These are phyloP conservation scores for Xanthoconium purpureum DNA, from an alignment of 768 basidiomycete genomes.

Conservation along the genomic window DNA sequence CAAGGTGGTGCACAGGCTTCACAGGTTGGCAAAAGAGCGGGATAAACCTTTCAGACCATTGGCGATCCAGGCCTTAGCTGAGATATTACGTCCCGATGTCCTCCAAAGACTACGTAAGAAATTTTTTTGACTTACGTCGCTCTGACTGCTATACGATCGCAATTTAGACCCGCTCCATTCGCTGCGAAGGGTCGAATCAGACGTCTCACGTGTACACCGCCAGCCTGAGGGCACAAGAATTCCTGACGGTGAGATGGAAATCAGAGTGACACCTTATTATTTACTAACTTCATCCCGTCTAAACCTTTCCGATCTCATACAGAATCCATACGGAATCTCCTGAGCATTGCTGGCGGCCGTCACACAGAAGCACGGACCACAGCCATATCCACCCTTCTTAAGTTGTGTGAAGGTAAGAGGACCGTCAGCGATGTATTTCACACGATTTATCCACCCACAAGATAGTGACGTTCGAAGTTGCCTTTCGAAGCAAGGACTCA, in stretches of 20 bases:
- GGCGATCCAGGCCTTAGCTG: slow-evolving; percentile 22
- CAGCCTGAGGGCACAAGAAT: no score
- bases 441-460: not conserved
- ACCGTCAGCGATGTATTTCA: no score
- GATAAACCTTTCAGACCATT: slow-evolving; percentile 10
- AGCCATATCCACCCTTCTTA: slow-evolving; percentile 4
- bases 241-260: not conserved
- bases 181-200: no score
- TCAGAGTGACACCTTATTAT: not conserved
- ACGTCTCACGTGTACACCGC: no score
- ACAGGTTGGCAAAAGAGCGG: not conserved
- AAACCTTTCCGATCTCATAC: not conserved
- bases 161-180: no score
- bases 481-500: not conserved
- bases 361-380: not conserved
- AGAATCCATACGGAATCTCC: slow-evolving; percentile 4
- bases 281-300: not conserved
- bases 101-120: slow-evolving; percentile 9
- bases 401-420: slow-evolving; percentile 3
- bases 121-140: not conserved
- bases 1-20: not conserved
- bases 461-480: no score
- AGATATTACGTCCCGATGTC: slow-evolving; percentile 8
- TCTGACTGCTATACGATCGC: not conserved
- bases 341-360: slow-evolving; percentile 1